Evolutionary conservation across 2,329 filamentous ascomycete genomes (phyloP), one percentile per base, ranked within the genome.

Genomic region (Apiospora hydei): DNA sequence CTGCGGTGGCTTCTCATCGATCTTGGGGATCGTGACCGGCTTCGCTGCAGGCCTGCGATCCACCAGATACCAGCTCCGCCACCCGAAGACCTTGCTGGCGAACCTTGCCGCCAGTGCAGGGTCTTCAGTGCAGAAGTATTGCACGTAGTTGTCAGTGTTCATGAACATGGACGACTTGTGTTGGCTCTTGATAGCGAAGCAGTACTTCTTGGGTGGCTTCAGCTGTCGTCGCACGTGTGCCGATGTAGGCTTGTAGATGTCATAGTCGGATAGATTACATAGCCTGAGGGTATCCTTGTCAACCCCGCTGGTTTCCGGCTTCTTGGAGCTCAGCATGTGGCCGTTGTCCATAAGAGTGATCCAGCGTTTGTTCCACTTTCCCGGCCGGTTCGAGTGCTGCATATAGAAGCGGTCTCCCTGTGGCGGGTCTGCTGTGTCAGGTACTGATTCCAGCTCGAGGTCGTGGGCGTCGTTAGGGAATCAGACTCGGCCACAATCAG

Each of bases 61-160:
- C 61, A 94, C 92, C 10, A 98, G 84, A 78, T 98, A 98, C 94
- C 95, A 98, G 81, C 94, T 97, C 72, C 96, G 90, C 95, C 95
- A 98, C 51, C 84, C 84, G 74, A 98, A 94, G 1, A 97, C 87
- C 34, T 88, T 87, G 21, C 88, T 85, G 77, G 93, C 91, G 83
- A 96, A 98, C 18, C 85, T 83, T n/a, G 88, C 86, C 0, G 93
- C 94, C 0, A 91, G 82, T 0, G 84, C 80, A 6, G 87, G 84
- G 77, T 98, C 94, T 64, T 94, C 94, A 1, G 93, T 94, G 72
- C 90, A 92, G 83, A 98, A 97, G 82, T 96, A 98, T 79, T 98
- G 96, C 3, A 97, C 93, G 79, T 94, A 98, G 76, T 96, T 96
- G 69, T 93, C 91, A 3, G 92, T 93, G 70, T 92, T 92, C 70